These are phyloP conservation scores for Gracilaria domingensis DNA, from an alignment of 23 red algal genomes.

Conservation along the genomic window DNA sequence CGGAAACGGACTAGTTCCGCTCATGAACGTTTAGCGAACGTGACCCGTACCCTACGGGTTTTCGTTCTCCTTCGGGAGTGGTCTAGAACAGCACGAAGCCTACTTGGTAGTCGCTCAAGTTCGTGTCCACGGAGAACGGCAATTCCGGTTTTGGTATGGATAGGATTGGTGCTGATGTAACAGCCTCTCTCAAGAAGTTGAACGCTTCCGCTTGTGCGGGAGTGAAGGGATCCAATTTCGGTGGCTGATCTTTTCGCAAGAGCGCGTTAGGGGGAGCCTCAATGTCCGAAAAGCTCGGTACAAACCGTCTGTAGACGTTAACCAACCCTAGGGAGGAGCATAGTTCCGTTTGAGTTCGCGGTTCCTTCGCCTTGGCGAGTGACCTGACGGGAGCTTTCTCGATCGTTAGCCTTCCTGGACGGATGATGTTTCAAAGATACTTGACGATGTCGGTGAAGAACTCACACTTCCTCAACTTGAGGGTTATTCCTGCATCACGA, in stretches of 20 bases:
- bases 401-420: neutral
- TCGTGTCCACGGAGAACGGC: neutral
- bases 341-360: neutral
- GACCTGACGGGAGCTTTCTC: neutral
- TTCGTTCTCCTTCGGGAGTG: neutral
- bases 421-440: neutral
- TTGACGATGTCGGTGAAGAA: neutral
- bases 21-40: neutral
- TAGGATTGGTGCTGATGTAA: neutral
- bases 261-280: neutral
- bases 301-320: constrained; percentile 1
- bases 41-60: constrained; percentile 1
- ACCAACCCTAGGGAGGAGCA: neutral
- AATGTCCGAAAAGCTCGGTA: neutral
- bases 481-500: neutral
- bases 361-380: neutral
- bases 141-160: neutral
- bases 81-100: neutral
- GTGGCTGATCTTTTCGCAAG: neutral
- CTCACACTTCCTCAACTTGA: constrained; percentile 22
- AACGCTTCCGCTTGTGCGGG: neutral
- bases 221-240: neutral
- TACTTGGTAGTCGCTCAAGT: constrained; percentile 1
- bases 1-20: neutral
- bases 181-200: neutral